These are phyloP conservation scores for Phalaenopsis hybrid DNA, from an alignment of 116 monocot genomes.

Conservation along the genomic window DNA sequence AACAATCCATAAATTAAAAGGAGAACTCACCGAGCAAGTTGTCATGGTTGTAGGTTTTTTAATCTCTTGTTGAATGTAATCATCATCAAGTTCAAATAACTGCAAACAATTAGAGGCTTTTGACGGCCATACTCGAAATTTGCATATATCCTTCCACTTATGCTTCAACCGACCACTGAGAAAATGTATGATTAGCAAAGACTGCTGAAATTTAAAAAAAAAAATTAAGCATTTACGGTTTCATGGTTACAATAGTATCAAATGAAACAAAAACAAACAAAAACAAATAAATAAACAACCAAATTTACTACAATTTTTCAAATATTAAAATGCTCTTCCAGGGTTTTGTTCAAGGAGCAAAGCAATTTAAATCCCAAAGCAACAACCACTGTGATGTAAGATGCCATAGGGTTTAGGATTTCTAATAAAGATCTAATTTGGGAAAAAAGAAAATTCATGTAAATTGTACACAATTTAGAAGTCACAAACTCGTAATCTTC, in stretches of 20 bases:
- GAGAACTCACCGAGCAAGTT: slow-evolving; percentile 44
- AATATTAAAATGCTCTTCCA: not conserved
- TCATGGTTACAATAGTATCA: not conserved
- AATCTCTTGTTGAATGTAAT: slow-evolving; percentile 68
- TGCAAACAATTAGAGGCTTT: slow-evolving; percentile 60
- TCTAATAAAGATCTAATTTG: no score
- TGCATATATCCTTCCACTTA: slow-evolving; percentile 64
- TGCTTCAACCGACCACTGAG: slow-evolving; percentile 28
- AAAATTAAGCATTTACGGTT: not conserved
- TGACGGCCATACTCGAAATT: slow-evolving; percentile 57
- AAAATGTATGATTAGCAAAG: not conserved
- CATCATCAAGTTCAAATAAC: slow-evolving; percentile 78
- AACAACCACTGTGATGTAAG: not conserved
- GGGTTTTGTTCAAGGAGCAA: not conserved
- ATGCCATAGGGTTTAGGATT: not conserved
- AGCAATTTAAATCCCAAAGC: no score
- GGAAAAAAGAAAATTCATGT: no score
- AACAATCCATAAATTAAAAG: no score
- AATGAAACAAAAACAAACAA: not conserved
- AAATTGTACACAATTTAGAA: no score
- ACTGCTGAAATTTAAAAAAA: not conserved
- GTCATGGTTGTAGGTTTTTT: slow-evolving; percentile 38
- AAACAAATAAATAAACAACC: not conserved
- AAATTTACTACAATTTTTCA: not conserved
- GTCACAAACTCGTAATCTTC: no score